Evolutionary conservation across 306 rosid species (phyloP), one percentile per base, ranked within the genome.

Genomic region (Prunus mongolica): DNA sequence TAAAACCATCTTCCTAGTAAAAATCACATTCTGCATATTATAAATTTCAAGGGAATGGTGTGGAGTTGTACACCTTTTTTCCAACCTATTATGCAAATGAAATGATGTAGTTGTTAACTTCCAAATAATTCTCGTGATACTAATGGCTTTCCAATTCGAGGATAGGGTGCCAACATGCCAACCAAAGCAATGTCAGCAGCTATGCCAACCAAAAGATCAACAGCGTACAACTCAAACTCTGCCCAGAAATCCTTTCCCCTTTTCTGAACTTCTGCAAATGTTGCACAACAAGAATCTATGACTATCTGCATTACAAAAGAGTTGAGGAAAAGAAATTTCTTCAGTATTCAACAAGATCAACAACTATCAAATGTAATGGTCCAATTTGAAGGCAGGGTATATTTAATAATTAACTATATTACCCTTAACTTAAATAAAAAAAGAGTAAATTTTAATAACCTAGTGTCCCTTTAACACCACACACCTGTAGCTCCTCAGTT

Each of bases 261-360:
- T 82, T 91, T 90, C 89, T 88, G 93, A 73, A 88, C 86, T 83
- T 93, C 98, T 0, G 98, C 98, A 85, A 91, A 93, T 2, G 98
- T 93, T 61, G 97, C 96, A 86, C 98, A 93, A 83, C 97, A 93
- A 71, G 97, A 87, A 73, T 93, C 98, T 86, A 93, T 93, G 28
- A 85, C 88, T 81, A 93, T 71, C 98, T 93, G 87, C 90, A 84
- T 69, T n/a, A 55, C 56, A 86, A 76, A 56, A 16, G 28, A 60
- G 69, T 72, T 34, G 27, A 9, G 11, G 2, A 65, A 54, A 28
- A 65, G 69, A 11, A 60, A 45, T 32, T 55, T 28, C 69, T 52
- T 74, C 16, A 75, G 45, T 34, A 49, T 20, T 30, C 19, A 65
- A 54, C 58, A 51, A 27, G 27, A 41, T 15, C 24, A 49, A 14